phyloP scores from a whole-genome alignment of 345 rosid species.

The Gossypium arboreum region DNA sequence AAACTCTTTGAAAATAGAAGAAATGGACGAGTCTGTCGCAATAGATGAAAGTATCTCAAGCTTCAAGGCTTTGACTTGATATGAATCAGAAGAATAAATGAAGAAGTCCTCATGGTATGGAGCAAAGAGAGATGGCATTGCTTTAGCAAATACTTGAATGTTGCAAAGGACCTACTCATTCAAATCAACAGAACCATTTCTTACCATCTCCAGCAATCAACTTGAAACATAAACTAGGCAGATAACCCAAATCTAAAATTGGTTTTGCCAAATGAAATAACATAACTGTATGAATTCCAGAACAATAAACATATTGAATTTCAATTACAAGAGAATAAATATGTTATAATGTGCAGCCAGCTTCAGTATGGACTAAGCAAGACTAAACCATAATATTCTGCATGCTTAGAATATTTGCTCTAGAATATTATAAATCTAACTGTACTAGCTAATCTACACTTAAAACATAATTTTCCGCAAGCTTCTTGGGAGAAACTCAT shows the following conservation, averaged over 20 bases:
- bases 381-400: not conserved
- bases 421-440: no score
- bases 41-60: constrained; percentile 86
- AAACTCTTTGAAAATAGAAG: constrained; percentile 74
- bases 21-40: constrained; percentile 62
- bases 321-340: not conserved
- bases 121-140: constrained; percentile 76
- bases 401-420: not conserved
- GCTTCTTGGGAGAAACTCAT: not conserved
- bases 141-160: constrained; percentile 80
- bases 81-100: constrained; percentile 66
- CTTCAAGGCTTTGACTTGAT: constrained; percentile 80
- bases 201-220: constrained; percentile 10
- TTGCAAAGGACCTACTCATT: constrained; percentile 77
- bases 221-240: constrained; percentile 14
- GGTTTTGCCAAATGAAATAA: not conserved
- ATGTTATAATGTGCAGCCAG: not conserved
- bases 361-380: not conserved
- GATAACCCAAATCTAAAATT: constrained; percentile 8
- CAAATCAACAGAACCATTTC: constrained; percentile 15
- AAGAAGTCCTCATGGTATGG: constrained; percentile 74
- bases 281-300: not conserved
- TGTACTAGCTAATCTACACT: not conserved
- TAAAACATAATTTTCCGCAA: not conserved
- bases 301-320: not conserved